A percentile compares a stretch with the other conserved stretches of the same genome.
phyloP scores from a whole-genome alignment of 1,284 basidiomycete genomes.

The Cutaneotrichosporon mucoides region DNA sequence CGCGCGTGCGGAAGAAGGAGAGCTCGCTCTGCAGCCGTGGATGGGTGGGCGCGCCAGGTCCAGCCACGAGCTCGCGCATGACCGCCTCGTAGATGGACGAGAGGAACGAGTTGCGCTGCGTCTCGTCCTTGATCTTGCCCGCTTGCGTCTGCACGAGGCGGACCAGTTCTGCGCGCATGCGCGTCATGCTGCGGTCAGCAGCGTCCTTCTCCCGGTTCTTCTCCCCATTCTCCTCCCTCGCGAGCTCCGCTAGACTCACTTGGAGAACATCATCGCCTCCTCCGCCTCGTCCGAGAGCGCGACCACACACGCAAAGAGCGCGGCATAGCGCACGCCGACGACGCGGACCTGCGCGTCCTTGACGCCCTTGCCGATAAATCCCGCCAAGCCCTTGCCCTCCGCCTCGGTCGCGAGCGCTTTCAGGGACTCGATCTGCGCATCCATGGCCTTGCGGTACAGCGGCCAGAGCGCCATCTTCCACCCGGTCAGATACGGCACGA shows the following conservation, averaged over 20 bases:
- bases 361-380: conserved; percentile 57
- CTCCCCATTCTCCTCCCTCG: no score
- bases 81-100: conserved; percentile 70
- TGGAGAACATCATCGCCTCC: conserved; percentile 90
- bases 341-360: conserved; percentile 64
- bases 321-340: conserved; percentile 64
- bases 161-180: conserved; percentile 77
- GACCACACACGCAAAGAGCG: conserved; percentile 73
- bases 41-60: conserved; percentile 54
- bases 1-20: conserved; percentile 58
- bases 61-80: conserved; percentile 65
- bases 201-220: background rate
- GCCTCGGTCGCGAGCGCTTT: conserved; percentile 72
- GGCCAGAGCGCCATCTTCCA: conserved; percentile 85
- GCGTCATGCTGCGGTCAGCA: conserved; percentile 61
- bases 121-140: conserved; percentile 56
- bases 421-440: conserved; percentile 72
- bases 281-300: conserved; percentile 74
- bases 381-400: conserved; percentile 49
- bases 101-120: conserved; percentile 64
- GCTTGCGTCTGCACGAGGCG: conserved; percentile 72
- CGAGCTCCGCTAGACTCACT: conserved; percentile 53
- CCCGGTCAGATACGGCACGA: conserved; percentile 72
- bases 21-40: conserved; percentile 59
- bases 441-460: conserved; percentile 79